Conservation (phyloP, 2,329 filamentous ascomycete genomes). For the Pseudogymnoascus sp. region DNA sequence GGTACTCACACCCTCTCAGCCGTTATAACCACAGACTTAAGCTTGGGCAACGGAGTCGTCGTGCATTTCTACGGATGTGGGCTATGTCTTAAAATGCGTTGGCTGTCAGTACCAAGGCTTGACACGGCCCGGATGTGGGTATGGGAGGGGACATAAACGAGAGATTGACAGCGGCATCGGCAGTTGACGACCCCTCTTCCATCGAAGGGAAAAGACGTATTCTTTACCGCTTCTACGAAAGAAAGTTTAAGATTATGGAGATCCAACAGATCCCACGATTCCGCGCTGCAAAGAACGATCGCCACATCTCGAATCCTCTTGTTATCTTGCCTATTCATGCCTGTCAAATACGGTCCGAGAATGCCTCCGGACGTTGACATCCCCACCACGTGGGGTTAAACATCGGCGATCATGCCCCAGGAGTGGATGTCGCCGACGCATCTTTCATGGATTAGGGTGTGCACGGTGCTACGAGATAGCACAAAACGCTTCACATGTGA, state of each 20-base stretch:
- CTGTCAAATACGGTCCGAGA: constrained; percentile 3
- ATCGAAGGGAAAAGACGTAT: not conserved
- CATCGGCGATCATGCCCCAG: constrained; percentile 2
- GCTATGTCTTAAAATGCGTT: not conserved
- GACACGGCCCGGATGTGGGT: constrained; percentile 4
- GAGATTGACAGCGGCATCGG: constrained; percentile 4
- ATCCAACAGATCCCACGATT: not conserved
- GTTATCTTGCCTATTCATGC: not conserved
- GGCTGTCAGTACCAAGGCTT: not conserved
- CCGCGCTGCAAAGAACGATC: not conserved
- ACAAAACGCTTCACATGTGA: constrained; percentile 4
- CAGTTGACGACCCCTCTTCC: not conserved
- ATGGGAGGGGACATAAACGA: not conserved
- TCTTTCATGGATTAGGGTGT: not conserved
- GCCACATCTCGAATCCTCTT: not conserved
- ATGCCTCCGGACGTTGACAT: not conserved
- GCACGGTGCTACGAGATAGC: not conserved
- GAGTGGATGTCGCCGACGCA: not conserved
- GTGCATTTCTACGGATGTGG: not conserved
- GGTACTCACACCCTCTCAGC: not conserved
- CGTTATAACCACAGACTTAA: not conserved
- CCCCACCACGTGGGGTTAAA: constrained; percentile 1
- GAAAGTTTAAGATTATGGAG: constrained; percentile 10
- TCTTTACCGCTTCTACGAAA: not conserved
- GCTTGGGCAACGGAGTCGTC: not conserved